Evolutionary conservation across 2,329 filamentous ascomycete genomes (phyloP), one percentile per base, ranked within the genome.

Genomic region (Tolypocladium pustulatum): DNA sequence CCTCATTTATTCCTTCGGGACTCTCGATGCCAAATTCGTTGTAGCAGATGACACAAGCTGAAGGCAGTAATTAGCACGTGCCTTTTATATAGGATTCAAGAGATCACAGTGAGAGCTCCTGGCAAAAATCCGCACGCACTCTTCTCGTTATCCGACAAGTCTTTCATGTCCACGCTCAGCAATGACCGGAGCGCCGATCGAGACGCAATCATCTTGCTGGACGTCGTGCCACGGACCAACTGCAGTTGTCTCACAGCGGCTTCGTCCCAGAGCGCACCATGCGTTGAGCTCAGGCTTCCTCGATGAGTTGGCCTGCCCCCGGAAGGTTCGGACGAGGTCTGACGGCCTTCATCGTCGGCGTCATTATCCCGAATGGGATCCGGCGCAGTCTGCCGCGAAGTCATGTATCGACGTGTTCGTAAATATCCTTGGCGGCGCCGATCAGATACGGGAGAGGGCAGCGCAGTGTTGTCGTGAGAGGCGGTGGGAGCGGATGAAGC

Each of bases 31-130:
- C 82, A 63, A 80, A 86, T 10, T 85, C 81, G 62, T 85, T 85
- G 65, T 86, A 86, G 70, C 84, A 87, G 60, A 87, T 87, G 25
- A 82, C 77, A 65, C 84, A 87, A 17, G 71, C 83, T 87, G 62
- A 1, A 52, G 7, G 27, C 20, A 52, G 49, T 60, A n/a, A 20
- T 58, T 10, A 58, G 57, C 40, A n/a, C 22, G 4, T 12, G 30
- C 17, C 27, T 27, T 9, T 17, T 9, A 7, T 15, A 52, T n/a
- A n/a, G 22, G 13, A 8, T 6, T 2, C 5, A 32, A n/a, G 27
- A 52, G 13, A 20, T n/a, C 20, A 52, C 5, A 34, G 13, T 10
- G 12, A 30, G 27, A 20, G 10, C 13, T 22, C 25, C 4, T 8
- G 12, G 25, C 15, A 2, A 37, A 40, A 3, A 30, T 13, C 9